phyloP scores from a whole-genome alignment of 1,284 basidiomycete genomes.

The Rhodotorula sp. region DNA sequence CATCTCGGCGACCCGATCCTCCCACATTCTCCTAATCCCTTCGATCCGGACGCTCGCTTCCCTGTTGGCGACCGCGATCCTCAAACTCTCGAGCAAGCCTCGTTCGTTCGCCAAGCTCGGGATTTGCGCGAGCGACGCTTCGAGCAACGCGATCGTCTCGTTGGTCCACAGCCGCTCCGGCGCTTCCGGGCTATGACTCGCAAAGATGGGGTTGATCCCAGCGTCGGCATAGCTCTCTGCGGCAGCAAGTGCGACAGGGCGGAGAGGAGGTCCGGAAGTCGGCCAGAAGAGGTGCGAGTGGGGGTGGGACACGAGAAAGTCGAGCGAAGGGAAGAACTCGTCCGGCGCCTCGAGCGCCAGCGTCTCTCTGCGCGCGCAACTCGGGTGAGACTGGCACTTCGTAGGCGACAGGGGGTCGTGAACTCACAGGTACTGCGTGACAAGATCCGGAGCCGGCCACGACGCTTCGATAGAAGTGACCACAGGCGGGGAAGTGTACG shows the following conservation, averaged over 20 bases:
- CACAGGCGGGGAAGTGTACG: constrained; percentile 12
- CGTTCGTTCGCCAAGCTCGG: constrained; percentile 54
- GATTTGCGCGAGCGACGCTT: constrained; percentile 50
- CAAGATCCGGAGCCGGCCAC: constrained; percentile 70
- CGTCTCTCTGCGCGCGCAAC: constrained; percentile 10
- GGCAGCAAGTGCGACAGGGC: constrained; percentile 47
- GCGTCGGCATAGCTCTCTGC: constrained; percentile 44
- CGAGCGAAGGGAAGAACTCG: constrained; percentile 68
- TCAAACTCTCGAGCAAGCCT: constrained; percentile 58
- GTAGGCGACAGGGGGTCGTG: not conserved
- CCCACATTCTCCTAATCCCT: constrained; percentile 68
- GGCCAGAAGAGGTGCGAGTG: constrained; percentile 40
- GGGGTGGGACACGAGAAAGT: constrained; percentile 59
- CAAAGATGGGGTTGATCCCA: constrained; percentile 49
- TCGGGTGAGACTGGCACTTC: constrained; percentile 7
- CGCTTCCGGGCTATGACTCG: constrained; percentile 43
- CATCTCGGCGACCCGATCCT: constrained; percentile 46
- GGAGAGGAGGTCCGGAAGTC: constrained; percentile 35
- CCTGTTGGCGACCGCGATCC: constrained; percentile 67
- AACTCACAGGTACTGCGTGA: constrained; percentile 79
- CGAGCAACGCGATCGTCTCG: constrained; percentile 48
- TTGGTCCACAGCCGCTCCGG: constrained; percentile 53
- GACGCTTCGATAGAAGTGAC: constrained; percentile 61
- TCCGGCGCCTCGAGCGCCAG: constrained; percentile 62
- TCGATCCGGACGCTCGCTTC: constrained; percentile 68